A percentile compares a stretch with the other conserved stretches of the same genome.
These are phyloP conservation scores for Cyberlindnera japonica DNA, from an alignment of 805 yeast species.

Conservation along the genomic window DNA sequence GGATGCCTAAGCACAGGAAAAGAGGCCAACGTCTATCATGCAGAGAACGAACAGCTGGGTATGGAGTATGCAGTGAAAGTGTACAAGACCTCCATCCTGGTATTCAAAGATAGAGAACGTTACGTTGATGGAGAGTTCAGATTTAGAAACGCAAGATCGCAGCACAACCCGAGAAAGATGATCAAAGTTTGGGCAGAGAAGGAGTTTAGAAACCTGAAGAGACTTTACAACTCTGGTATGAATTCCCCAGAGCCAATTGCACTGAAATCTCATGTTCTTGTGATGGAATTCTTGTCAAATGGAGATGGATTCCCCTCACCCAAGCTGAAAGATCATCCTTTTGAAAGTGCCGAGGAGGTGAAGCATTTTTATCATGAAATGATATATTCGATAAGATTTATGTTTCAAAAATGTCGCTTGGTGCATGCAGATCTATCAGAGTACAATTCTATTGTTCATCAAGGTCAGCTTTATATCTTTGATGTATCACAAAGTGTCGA, in stretches of 20 bases:
- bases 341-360: conserved; percentile 62
- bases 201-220: conserved; percentile 87
- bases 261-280: conserved; percentile 82
- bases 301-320: conserved; percentile 86
- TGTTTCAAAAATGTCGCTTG: conserved; percentile 83
- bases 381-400: conserved; percentile 77
- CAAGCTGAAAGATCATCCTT: conserved; percentile 77
- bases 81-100: conserved; percentile 92
- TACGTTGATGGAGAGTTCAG: conserved; percentile 96
- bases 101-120: conserved; percentile 94
- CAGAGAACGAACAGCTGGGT: conserved; percentile 40
- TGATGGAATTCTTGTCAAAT: conserved; percentile 89
- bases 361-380: conserved; percentile 70
- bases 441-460: conserved; percentile 85
- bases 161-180: conserved; percentile 95
- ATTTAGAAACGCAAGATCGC: conserved; percentile 78
- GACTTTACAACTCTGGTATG: conserved; percentile 73
- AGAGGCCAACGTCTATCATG: conserved; percentile 98
- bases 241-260: conserved; percentile 95
- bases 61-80: conserved; percentile 85
- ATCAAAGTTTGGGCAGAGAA: conserved; percentile 98
- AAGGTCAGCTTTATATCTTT: conserved; percentile 74
- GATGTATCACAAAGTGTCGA: conserved; percentile 98
- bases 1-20: conserved; percentile 97
- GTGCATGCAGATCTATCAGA: conserved; percentile 98